Conservation (phyloP, 2,329 filamentous ascomycete genomes). For the Apiospora arundinis region DNA sequence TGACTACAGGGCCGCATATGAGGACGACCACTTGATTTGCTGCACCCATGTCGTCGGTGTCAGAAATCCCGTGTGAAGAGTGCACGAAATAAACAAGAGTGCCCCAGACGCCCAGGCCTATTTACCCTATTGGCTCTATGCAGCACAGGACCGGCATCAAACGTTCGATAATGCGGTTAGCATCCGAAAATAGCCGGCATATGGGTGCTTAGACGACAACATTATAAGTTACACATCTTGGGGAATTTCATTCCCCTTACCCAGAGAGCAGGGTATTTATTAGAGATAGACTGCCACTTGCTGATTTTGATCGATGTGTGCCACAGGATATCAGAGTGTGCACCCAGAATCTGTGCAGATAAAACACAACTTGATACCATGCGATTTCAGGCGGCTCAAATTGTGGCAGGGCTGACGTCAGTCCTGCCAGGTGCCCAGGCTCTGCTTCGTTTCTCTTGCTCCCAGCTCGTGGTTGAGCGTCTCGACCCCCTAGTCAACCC, state of each 20-base stretch:
- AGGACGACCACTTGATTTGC: neutral
- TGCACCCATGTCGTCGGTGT: neutral
- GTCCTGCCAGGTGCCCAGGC: neutral
- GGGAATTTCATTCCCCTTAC: neutral
- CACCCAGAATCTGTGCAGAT: neutral
- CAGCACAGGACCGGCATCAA: neutral
- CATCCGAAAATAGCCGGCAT: neutral
- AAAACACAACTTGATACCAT: neutral
- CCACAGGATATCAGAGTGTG: neutral
- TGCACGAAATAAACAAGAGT: neutral
- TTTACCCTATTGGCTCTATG: constrained; percentile 6
- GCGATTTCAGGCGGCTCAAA: neutral
- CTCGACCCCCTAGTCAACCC: constrained; percentile 40
- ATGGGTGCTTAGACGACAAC: neutral
- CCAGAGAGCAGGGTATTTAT: neutral
- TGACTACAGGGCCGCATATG: neutral
- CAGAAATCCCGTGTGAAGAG: neutral
- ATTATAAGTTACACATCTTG: neutral
- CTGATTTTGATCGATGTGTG: neutral
- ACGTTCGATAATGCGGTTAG: neutral
- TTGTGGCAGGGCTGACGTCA: neutral
- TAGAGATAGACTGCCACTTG: neutral
- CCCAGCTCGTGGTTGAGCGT: constrained; percentile 43
- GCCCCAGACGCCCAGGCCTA: neutral
- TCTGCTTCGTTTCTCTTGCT: constrained; percentile 44